Evolutionary conservation across 2,329 filamentous ascomycete genomes (phyloP).

Genomic region (Fusarium sacchari): DNA sequence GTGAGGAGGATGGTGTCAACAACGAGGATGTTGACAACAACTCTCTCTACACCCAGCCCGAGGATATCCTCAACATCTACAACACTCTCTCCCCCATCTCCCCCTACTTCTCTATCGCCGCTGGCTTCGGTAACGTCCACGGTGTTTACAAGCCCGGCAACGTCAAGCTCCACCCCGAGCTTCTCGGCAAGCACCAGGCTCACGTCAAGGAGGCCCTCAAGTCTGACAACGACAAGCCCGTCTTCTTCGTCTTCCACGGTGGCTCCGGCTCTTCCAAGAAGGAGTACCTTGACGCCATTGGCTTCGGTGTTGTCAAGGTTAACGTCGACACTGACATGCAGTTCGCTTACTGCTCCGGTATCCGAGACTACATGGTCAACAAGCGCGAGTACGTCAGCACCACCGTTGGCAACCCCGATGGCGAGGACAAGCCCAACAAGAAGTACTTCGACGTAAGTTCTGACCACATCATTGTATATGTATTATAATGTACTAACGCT

Average conservation of each 20-base stretch:
- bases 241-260: slow-evolving; percentile 99
- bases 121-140: slow-evolving; percentile 98
- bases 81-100: slow-evolving; percentile 86
- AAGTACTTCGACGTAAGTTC: slow-evolving; percentile 77
- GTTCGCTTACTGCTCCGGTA: slow-evolving; percentile 90
- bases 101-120: slow-evolving; percentile 97
- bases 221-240: slow-evolving; percentile 83
- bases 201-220: slow-evolving; percentile 85
- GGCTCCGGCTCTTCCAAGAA: slow-evolving; percentile 91
- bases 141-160: slow-evolving; percentile 99
- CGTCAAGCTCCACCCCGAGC: slow-evolving; percentile 94
- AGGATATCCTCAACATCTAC: slow-evolving; percentile 94
- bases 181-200: slow-evolving; percentile 95
- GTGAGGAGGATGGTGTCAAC: slow-evolving; percentile 98
- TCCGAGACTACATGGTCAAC: slow-evolving; percentile 92
- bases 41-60: slow-evolving; percentile 96
- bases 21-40: slow-evolving; percentile 98
- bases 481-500: slow-evolving; percentile 1
- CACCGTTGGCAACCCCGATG: slow-evolving; percentile 94
- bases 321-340: slow-evolving; percentile 99
- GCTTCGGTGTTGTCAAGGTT: slow-evolving; percentile 97
- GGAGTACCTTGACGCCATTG: slow-evolving; percentile 90
- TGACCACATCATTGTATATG: background rate
- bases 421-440: slow-evolving; percentile 99
- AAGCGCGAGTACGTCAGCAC: slow-evolving; percentile 95